Evolutionary conservation across 495 filamentous ascomycete genomes (phyloP), one percentile per base, ranked within the genome.

Genomic region (Daldinia bambusicola): DNA sequence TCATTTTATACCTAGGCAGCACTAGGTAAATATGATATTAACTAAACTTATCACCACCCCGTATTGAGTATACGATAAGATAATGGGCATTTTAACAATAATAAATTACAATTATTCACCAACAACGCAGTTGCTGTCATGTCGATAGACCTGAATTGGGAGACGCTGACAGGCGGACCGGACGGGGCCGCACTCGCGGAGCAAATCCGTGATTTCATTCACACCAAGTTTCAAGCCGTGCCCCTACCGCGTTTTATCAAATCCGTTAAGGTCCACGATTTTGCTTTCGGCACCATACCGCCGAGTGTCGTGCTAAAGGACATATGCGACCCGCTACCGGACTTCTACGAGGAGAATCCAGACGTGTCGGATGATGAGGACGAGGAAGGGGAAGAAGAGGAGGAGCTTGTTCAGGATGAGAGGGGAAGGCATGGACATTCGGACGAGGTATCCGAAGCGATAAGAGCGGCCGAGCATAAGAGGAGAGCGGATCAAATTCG

Each of bases 71-170:
- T 31, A 52, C 31, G 50, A 61, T 59, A 18, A 63, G 36, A 66
- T 68, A 14, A 60, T 12, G 40, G 50, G 37, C 48, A 59, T 40
- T 12, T 20, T 16, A 43, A 31, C n/a, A 14, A 64, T 32, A 58
- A 10, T 55, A 61, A 56, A 66, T 30, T 41, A 1, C 26, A 26
- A 60, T 30, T 16, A 57, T 31, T 63, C 55, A 48, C 52, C 52
- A 55, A 31, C 32, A 18, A 16, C 18, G 52, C 56, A 52, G 61
- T 36, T 36, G 13, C 30, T 41, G 40, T 20, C 20, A 99, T 99
- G 95, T 98, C 95, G 67, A 94, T 99, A 82, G 93, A 97, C 72
- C 89, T 99, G 75, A 91, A 97, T 83, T 99, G 95, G 95, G 89
- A 91, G 71, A 90, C 91, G 55, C 86, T 98, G 76, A 98, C 95